Base-by-base conservation (phyloP, 2,329 filamentous ascomycete species). In the Chrysoporthe cubensis region DNA sequence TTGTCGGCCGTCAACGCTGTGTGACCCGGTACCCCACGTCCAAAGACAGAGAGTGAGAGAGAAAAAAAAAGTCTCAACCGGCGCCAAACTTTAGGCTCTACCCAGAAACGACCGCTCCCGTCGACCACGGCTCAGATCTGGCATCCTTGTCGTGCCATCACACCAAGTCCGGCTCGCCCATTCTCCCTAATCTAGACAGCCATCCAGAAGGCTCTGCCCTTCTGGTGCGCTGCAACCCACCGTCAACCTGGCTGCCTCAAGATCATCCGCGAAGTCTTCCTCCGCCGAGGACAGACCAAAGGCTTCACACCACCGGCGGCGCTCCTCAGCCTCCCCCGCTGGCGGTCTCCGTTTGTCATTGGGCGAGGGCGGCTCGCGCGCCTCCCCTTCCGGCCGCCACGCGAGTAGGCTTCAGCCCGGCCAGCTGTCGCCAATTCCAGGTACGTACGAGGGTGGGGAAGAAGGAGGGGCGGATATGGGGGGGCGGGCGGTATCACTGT, bases 361-460 rank as follows among this genome's bases (percentile, higher is more conserved):
- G 76, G 72, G 73, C 74, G 72, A 75, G 69, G 61, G 69, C 70
- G 73, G 72, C 70, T 72, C 72, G 73, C 76, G 73, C 76, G 73
- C 73, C 65, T 70, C 77, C 69, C 73, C 73, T 71, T 75, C 80
- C 74, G 79, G 78, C 72, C 77, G 79, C 71, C 76, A 80, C 73
- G 73, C 54, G 42, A 58, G n/a, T 34, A 40, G 78, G 77, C 78
- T 78, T 70, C 74, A 76, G 70, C 73, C 78, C 67, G 74, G 76
- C 68, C 75, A 75, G 69, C 80, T 88, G 65, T 84, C 86, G 69
- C 83, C 87, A 44, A 84, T 89, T 73, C 83, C 85, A 74, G 86
- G 86, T 85, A 85, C 76, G 84, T 83, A 26, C 16, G 13, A 16
- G 21, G 21, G 48, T 52, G 48, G 11, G 48, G 50, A 26, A 7